Evolutionary conservation across 2,329 filamentous ascomycete species (phyloP), one percentile per base, ranked within the genome.

Genomic region (Salinomyces thailandicus): DNA sequence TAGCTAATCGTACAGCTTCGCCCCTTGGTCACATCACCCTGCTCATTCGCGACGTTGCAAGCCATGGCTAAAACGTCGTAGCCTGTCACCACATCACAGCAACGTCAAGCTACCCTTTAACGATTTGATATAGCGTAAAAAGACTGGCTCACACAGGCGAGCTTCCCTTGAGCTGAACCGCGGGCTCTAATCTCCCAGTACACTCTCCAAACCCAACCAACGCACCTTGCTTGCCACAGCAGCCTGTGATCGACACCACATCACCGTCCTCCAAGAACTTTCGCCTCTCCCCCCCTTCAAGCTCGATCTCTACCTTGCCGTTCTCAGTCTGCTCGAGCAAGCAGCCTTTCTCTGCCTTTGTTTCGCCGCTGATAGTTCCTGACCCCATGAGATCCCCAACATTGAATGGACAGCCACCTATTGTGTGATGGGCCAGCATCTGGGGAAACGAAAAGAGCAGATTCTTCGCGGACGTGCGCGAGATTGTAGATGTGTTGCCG

Each of bases 391-490:
- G 59, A 53, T 91, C 83, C 20, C 83, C 83, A 0, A 77, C 71
- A 31, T 75, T 71, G 67, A 91, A 69, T 3, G 77, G 75, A 57
- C 83, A 91, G 5, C 83, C 83, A 1, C 79, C 81, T 31, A 84
- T 71, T 1, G 79, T 77, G 55, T 89, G 83, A 55, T 89, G 83
- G 1, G 83, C 74, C 27, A 89, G 66, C 81, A 87, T 86, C 57
- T 89, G 83, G 4, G 80, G 73, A 61, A 87, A 89, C 0, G 81
- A 86, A 70, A 77, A 89, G n/a, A 89, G 67, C 8, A 89, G 66
- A 51, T 87, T 72, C 46, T 68, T 73, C 7, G 77, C 72, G 39
- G 69, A 79, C 42, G 69, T 79, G 43, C 62, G 68, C 1, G 71
- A 67, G 31, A 87, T 71, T 6, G 35, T 49, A 7, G 50, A 49